phyloP scores from a whole-genome alignment of 2,329 filamentous ascomycete genomes.

The Dactylonectria estremocensis region DNA sequence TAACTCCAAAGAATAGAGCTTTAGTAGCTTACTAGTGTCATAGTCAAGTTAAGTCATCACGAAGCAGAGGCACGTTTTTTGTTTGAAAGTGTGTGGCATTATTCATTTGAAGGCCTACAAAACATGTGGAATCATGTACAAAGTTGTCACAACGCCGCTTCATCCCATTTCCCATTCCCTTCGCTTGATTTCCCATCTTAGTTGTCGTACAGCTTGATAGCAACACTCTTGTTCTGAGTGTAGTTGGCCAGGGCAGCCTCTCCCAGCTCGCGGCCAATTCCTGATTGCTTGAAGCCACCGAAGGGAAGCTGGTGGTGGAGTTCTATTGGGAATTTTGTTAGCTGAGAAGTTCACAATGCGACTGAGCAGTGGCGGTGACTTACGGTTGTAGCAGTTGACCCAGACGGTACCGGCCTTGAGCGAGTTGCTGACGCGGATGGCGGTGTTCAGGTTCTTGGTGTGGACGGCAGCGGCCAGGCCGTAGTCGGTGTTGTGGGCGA shows the following conservation, averaged over 20 bases:
- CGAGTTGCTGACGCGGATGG: constrained; percentile 82
- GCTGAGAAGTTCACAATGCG: constrained; percentile 21
- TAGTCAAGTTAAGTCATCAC: too few species aligned
- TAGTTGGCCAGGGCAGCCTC: constrained; percentile 78
- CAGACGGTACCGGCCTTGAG: constrained; percentile 79
- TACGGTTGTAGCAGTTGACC: constrained; percentile 66
- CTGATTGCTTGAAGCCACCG: constrained; percentile 84
- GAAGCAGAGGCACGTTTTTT: background rate
- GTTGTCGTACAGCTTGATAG: constrained; percentile 57
- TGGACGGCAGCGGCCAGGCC: constrained; percentile 88
- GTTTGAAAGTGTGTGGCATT: constrained; percentile 40
- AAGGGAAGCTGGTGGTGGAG: constrained; percentile 78
- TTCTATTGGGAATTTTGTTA: constrained; percentile 54
- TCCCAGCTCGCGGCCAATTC: constrained; percentile 83
- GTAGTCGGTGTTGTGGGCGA: constrained; percentile 84
- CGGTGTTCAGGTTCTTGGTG: constrained; percentile 86
- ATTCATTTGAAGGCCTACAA: constrained; percentile 36
- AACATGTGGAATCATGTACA: constrained; percentile 39
- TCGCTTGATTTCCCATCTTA: constrained; percentile 25
- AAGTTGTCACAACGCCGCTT: constrained; percentile 4
- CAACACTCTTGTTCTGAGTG: constrained; percentile 78
- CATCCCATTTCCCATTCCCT: background rate
- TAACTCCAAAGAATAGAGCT: too few species aligned
- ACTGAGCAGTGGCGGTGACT: constrained; percentile 37
- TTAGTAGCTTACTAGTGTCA: too few species aligned